phyloP scores from a whole-genome alignment of 306 rosid genomes.

The Vigna radiata region DNA sequence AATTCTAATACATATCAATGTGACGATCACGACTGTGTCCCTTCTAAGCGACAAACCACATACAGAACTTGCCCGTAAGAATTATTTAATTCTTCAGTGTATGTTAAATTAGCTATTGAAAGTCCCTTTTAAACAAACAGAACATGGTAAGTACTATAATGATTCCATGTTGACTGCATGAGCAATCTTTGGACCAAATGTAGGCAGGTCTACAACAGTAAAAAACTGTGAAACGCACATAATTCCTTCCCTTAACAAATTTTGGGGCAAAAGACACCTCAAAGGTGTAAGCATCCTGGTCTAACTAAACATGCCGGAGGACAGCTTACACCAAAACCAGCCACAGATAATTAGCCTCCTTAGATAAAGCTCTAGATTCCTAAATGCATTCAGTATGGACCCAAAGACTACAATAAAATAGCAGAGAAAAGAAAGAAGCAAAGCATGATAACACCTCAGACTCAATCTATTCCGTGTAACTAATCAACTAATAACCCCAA shows the following conservation, averaged over 20 bases:
- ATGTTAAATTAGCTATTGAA: constrained; percentile 4
- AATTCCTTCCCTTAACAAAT: neutral
- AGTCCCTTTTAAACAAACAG: neutral
- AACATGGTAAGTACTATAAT: neutral
- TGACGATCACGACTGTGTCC: neutral
- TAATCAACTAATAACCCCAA: constrained; percentile 15
- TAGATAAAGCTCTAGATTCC: neutral
- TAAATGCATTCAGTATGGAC: constrained; percentile 1
- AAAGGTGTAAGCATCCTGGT: constrained; percentile 1
- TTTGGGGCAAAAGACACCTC: neutral
- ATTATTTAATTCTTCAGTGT: neutral
- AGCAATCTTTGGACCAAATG: neutral
- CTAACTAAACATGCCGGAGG: neutral
- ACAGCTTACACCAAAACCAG: neutral
- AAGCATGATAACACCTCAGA: constrained; percentile 24
- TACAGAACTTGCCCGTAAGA: neutral
- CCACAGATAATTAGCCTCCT: neutral
- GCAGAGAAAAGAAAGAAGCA: neutral
- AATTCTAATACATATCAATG: neutral
- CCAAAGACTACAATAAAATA: neutral
- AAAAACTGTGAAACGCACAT: neutral
- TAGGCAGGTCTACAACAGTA: neutral
- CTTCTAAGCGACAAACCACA: constrained; percentile 11
- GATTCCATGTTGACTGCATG: neutral
- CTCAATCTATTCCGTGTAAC: neutral